These are phyloP conservation scores for Lyophyllum decastes DNA, from an alignment of 768 basidiomycete genomes.

Conservation along the genomic window DNA sequence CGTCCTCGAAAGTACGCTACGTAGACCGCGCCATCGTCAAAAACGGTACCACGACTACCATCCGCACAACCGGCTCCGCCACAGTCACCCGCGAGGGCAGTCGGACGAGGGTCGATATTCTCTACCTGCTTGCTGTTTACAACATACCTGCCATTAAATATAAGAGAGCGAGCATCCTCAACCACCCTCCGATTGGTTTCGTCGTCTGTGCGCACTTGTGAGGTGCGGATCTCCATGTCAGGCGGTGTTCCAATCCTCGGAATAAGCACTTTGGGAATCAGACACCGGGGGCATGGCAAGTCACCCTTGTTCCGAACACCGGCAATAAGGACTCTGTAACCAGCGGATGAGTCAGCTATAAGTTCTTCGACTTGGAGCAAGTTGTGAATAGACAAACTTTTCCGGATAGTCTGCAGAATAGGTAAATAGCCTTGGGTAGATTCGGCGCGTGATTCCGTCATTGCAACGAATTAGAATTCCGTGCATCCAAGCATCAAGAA, in stretches of 20 bases:
- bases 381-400: slow-evolving; percentile 16
- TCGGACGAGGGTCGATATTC: too few relatives aligned
- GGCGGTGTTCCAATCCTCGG: slow-evolving; percentile 6
- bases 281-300: slow-evolving; percentile 22
- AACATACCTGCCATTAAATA: not conserved
- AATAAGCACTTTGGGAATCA: slow-evolving; percentile 8
- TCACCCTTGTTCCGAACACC: slow-evolving; percentile 17
- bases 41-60: too few relatives aligned
- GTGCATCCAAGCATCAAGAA: slow-evolving; percentile 24
- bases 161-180: not conserved
- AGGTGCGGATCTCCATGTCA: not conserved
- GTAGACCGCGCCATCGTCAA: too few relatives aligned
- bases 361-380: not conserved
- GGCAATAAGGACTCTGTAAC: slow-evolving; percentile 20
- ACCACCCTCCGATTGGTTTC: not conserved
- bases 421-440: slow-evolving; percentile 29
- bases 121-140: not conserved
- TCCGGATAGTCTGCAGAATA: slow-evolving; percentile 35
- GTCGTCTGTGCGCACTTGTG: slow-evolving; percentile 6
- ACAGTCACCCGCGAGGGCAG: too few relatives aligned
- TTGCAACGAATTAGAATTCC: slow-evolving; percentile 22
- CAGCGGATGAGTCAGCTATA: not conserved
- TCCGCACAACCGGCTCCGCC: too few relatives aligned
- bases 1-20: too few relatives aligned
- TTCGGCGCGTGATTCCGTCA: slow-evolving; percentile 21